Base-by-base conservation (phyloP, 768 basidiomycete species). In the Sarcodon sp. region DNA sequence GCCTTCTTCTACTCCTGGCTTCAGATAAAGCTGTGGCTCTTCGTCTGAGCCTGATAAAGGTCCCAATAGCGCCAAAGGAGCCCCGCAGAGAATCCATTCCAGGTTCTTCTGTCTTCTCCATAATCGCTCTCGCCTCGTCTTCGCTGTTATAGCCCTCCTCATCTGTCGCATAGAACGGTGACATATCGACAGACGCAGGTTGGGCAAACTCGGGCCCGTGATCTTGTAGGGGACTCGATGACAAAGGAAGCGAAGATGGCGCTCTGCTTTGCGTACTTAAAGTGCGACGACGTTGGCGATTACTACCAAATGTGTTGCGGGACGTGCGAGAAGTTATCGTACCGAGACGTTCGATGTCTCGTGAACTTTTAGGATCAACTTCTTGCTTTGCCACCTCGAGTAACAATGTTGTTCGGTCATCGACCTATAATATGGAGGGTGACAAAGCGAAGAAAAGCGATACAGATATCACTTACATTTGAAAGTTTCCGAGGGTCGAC, bases 71-170 rank as follows among this genome's bases (percentile, higher is more conserved):
- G 6, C 91, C 89, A 53, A 90, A 90, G 0, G 84, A 83, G 15
- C 91, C 90, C 15, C 93, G 77, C 1, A 96, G 70, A 0, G 92
- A 76, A 52, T 89, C 90, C 62, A 93, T 80, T 0, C 91, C 91
- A 0, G 92, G 91, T 57, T 94, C 87, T 61, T 93, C 89, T 12
- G 77, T 51, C 51, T 49, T 51, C 45, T 54, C 53, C 16, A 61
- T 51, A 47, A 61, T 59, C 11, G 54, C 51, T 13, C 2, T 21
- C 52, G 53, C 21, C 50, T 54, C 43, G 21, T 50, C 39, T 50
- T 36, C 48, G 33, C 58, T 58, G 9, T 52, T 49, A 6, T 47
- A 47, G 47, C 57, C 55, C 27, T 27, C 21, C 21, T 27, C 21
- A 27, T 27, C 50, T 8, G n/a, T 53, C 55, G 34, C 51, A 51